These are phyloP conservation scores for Boletus bicolor DNA, from an alignment of 768 basidiomycete genomes.

Conservation along the genomic window DNA sequence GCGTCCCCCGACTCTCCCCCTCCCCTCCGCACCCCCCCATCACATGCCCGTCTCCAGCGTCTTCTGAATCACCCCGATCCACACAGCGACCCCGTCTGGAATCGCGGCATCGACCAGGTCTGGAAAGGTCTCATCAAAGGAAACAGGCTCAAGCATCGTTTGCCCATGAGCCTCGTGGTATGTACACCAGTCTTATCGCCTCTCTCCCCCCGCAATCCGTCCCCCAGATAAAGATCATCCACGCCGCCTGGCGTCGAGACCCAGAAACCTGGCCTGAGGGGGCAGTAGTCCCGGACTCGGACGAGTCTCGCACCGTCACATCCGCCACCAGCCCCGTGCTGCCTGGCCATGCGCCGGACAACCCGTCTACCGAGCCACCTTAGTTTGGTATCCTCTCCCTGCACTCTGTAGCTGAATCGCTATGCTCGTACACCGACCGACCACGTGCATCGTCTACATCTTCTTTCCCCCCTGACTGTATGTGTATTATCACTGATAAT, in stretches of 20 bases:
- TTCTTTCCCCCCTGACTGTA: neutral
- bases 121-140: conserved; percentile 64
- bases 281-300: conserved; percentile 57
- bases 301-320: conserved; percentile 38
- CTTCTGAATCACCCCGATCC: conserved; percentile 47
- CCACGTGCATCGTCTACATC: neutral
- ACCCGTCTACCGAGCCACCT: conserved; percentile 1
- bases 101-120: conserved; percentile 52
- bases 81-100: conserved; percentile 54
- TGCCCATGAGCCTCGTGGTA: conserved; percentile 68
- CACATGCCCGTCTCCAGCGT: conserved; percentile 48
- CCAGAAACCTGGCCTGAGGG: conserved; percentile 69
- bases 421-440: neutral
- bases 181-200: conserved; percentile 25
- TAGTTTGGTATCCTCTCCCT: neutral
- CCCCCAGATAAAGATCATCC: conserved; percentile 64
- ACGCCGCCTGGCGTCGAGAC: conserved; percentile 74
- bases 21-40: conserved; percentile 31
- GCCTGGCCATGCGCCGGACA: neutral
- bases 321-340: neutral
- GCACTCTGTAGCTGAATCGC: neutral
- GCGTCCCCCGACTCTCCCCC: conserved; percentile 21
- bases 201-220: conserved; percentile 2
- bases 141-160: conserved; percentile 50
- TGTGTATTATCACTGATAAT: conserved; percentile 8